Base-by-base conservation (phyloP, 163 green algal species). In the Scenedesmus sp. region DNA sequence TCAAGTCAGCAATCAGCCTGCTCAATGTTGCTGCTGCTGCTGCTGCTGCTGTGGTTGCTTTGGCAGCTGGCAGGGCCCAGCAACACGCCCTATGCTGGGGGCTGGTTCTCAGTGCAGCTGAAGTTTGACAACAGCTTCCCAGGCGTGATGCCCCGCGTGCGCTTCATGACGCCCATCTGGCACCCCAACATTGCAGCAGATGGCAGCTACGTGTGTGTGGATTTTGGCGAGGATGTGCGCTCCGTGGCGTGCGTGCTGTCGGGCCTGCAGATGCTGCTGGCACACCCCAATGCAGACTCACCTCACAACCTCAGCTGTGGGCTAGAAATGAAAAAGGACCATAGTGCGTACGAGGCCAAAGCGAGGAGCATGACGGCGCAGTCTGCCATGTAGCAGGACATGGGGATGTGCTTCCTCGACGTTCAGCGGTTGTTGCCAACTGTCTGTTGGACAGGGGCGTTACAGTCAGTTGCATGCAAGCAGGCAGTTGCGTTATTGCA, bases 211-310 rank as follows among this genome's bases (percentile, higher is more conserved):
- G 55, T 88, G 13, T 88, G 83, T 52, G 26, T 88, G 4, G 57
- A 56, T 4, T 20, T 88, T 52, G 57, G 83, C 2, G 4, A 15
- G 5, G 83, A 70, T 7, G 56, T 77, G 7, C 57, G 83, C 56
- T 88, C 83, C 23, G 56, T 88, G 56, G 83, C 83, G 7, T 70
- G 56, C 23, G 83, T 88, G 56, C 83, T 88, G 54, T 55, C 57
- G 15, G 83, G 46, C 16, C 56, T 88, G 83, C 83, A 88, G 54
- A 88, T 88, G 83, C 83, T 88, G 83, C 83, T 88, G 83, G 55
- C 81, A 52, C 52, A 86, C 16, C 81, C 81, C n/a, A 86, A 86
- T 7, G 20, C 81, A 64, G 6, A 62, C 12, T 79, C 70, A 52
- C 70, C 70, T 52, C 2, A 52, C 5, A 79, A 79, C 23, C 20